A percentile compares a stretch with the other conserved stretches of the same genome.
Conservation (phyloP, 495 filamentous ascomycete species). For the Penicillium longicatenatum region DNA sequence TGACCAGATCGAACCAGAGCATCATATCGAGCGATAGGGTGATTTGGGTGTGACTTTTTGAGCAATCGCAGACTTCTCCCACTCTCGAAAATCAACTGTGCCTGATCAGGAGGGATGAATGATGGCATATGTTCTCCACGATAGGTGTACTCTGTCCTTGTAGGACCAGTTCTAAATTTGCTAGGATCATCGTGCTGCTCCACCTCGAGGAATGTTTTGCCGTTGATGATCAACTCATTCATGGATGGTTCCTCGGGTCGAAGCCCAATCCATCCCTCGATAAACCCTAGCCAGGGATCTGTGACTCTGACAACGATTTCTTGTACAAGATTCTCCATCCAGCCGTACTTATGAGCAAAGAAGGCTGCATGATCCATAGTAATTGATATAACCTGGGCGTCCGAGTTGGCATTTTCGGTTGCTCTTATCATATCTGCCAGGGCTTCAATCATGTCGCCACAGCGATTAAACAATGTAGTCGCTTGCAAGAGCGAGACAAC, state of each 20-base stretch:
- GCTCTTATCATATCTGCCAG: slow-evolving; percentile 61
- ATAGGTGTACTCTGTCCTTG: slow-evolving; percentile 59
- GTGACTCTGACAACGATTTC: slow-evolving; percentile 67
- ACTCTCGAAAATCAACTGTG: slow-evolving; percentile 70
- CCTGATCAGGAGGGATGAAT: slow-evolving; percentile 66
- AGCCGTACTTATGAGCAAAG: slow-evolving; percentile 61
- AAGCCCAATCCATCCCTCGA: slow-evolving; percentile 79
- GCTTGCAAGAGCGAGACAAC: slow-evolving; percentile 61
- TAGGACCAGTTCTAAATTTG: slow-evolving; percentile 56
- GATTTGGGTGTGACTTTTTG: slow-evolving; percentile 69
- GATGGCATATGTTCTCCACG: slow-evolving; percentile 62
- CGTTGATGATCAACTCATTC: slow-evolving; percentile 44
- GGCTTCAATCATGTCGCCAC: slow-evolving; percentile 61
- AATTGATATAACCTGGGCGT: slow-evolving; percentile 69
- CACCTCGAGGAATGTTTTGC: slow-evolving; percentile 60
- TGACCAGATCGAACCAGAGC: slow-evolving; percentile 46
- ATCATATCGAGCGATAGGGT: slow-evolving; percentile 64
- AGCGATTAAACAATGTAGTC: slow-evolving; percentile 62
- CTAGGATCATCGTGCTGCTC: slow-evolving; percentile 49
- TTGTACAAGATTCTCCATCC: slow-evolving; percentile 63
- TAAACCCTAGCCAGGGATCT: slow-evolving; percentile 67
- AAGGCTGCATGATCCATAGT: slow-evolving; percentile 65
- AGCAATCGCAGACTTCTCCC: slow-evolving; percentile 77
- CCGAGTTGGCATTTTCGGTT: slow-evolving; percentile 54
- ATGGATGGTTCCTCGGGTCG: slow-evolving; percentile 53